These are phyloP conservation scores for Elaeagnus macrophylla DNA, from an alignment of 306 rosid species.

Conservation along the genomic window DNA sequence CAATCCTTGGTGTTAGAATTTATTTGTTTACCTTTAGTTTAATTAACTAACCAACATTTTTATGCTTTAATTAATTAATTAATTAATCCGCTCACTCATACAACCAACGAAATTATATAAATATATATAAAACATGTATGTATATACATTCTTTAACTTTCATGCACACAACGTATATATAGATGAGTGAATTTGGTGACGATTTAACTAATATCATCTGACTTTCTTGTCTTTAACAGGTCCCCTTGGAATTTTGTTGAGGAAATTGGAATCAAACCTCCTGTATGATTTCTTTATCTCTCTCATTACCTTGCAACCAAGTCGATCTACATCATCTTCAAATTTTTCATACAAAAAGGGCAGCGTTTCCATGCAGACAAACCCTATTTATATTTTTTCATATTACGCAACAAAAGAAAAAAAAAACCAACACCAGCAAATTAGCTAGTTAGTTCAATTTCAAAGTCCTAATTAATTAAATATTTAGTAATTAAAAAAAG, in stretches of 20 bases:
- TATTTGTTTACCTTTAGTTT: too few species aligned
- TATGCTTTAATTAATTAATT: too few species aligned
- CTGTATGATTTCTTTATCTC: conserved; percentile 37
- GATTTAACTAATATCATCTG: conserved; percentile 19
- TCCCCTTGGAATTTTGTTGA: conserved; percentile 76
- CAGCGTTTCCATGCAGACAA: conserved; percentile 41
- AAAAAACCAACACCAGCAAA: conserved; percentile 8
- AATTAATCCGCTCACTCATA: too few species aligned
- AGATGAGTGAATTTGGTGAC: too few species aligned
- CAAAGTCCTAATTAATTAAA: background rate
- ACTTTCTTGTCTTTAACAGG: conserved; percentile 54
- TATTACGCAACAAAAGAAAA: too few species aligned
- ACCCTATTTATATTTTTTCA: conserved; percentile 26
- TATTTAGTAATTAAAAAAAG: background rate
- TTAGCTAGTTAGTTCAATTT: conserved; percentile 2
- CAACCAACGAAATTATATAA: too few species aligned
- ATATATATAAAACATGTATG: too few species aligned
- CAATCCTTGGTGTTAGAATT: too few species aligned
- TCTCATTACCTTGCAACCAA: conserved; percentile 26
- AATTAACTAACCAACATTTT: too few species aligned
- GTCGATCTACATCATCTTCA: conserved; percentile 45
- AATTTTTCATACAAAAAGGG: conserved; percentile 58
- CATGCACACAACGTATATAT: too few species aligned
- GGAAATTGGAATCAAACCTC: conserved; percentile 39
- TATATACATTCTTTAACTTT: too few species aligned